Conservation (phyloP, 768 basidiomycete genomes). For the Hygrophorus russula region DNA sequence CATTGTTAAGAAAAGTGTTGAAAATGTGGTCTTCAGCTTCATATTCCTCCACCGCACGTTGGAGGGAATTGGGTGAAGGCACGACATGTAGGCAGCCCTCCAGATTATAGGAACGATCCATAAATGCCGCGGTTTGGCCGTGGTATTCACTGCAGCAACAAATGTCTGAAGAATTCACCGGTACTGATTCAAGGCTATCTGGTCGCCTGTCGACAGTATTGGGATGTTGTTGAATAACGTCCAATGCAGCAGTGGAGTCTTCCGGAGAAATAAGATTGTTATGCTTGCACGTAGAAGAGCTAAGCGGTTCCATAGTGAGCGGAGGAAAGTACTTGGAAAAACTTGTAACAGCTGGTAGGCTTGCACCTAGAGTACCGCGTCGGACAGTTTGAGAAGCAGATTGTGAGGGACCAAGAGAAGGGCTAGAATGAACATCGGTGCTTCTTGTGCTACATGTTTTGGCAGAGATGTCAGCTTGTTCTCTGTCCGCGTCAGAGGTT, state of each 20-base stretch:
- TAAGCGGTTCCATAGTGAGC: background rate
- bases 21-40: background rate
- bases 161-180: background rate
- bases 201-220: background rate
- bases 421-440: slow-evolving; percentile 8
- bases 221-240: too few relatives aligned
- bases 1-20: background rate
- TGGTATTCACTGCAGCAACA: background rate
- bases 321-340: slow-evolving; percentile 6
- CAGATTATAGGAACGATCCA: background rate
- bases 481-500: background rate
- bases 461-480: slow-evolving; percentile 1
- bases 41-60: background rate
- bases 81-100: background rate
- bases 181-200: background rate
- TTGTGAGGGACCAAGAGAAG: slow-evolving; percentile 33
- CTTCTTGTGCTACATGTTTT: background rate
- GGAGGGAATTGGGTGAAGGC: slow-evolving; percentile 1
- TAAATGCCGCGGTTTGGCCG: background rate
- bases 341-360: background rate
- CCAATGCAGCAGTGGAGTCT: too few relatives aligned
- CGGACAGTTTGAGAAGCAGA: slow-evolving; percentile 40
- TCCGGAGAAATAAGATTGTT: too few relatives aligned
- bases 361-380: slow-evolving; percentile 3
- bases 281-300: too few relatives aligned